phyloP scores from a whole-genome alignment of 1,139 yeast genomes.

The Blastobotrys buckinghamii region DNA sequence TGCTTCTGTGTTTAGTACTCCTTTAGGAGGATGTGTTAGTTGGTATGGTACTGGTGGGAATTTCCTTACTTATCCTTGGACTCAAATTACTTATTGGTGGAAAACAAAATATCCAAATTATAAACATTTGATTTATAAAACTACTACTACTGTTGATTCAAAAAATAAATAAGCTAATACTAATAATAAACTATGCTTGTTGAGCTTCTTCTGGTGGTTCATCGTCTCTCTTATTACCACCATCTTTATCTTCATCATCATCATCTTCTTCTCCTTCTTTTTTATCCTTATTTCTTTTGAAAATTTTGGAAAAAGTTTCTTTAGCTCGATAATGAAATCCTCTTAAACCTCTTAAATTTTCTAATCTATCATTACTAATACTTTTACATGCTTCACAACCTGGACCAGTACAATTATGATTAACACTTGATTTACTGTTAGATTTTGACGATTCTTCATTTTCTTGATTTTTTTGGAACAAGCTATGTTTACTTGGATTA shows the following conservation, averaged over 20 bases:
- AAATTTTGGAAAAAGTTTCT: background rate
- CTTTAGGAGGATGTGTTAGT: constrained; percentile 17
- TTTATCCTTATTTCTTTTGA: background rate
- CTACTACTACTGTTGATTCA: background rate
- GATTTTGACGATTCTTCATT: background rate
- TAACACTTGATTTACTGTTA: background rate
- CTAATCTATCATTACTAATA: background rate
- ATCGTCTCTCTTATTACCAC: background rate
- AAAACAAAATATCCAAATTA: constrained; percentile 11
- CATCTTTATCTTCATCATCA: background rate
- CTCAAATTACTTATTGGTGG: constrained; percentile 16
- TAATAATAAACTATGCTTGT: background rate
- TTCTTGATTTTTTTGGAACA: background rate
- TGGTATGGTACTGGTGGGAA: constrained; percentile 15
- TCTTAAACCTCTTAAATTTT: background rate
- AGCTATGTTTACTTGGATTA: too few relatives aligned
- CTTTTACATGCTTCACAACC: background rate
- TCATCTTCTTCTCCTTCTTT: background rate
- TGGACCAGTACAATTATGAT: background rate
- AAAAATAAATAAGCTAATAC: too few relatives aligned
- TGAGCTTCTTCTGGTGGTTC: background rate
- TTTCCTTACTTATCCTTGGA: constrained; percentile 17
- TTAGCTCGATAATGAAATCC: background rate
- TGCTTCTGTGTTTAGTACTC: constrained; percentile 13
- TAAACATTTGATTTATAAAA: constrained; percentile 2